These are phyloP conservation scores for Gynandropsis gynandra DNA, from an alignment of 345 rosid genomes.

Conservation along the genomic window DNA sequence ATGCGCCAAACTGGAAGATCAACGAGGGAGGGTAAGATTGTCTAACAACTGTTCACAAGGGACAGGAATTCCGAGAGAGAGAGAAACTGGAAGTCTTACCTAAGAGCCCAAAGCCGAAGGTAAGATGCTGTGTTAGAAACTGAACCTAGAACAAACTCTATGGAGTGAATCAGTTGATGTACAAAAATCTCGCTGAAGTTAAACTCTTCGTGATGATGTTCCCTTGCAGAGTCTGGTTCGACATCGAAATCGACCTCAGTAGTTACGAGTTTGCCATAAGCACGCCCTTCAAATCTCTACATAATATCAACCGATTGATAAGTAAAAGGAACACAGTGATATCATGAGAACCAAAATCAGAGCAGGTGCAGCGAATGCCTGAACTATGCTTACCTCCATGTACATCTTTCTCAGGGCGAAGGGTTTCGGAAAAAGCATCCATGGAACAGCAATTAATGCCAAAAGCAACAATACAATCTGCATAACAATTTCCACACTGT, in stretches of 20 bases:
- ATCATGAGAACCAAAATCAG: not conserved
- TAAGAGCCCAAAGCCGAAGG: constrained; percentile 99
- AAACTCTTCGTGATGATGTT: constrained; percentile 67
- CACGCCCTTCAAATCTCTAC: constrained; percentile 92
- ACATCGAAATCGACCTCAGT: constrained; percentile 73
- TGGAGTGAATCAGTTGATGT: constrained; percentile 98
- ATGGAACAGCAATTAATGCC: constrained; percentile 84
- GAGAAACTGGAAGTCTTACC: constrained; percentile 34
- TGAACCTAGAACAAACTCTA: constrained; percentile 92
- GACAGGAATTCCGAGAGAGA: too few species aligned
- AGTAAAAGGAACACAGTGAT: not conserved
- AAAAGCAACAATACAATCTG: constrained; percentile 75
- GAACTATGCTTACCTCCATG: constrained; percentile 47
- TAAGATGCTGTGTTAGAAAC: constrained; percentile 98
- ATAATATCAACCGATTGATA: not conserved
- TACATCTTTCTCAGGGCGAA: constrained; percentile 79
- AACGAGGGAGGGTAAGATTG: constrained; percentile 18
- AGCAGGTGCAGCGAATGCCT: constrained; percentile 12
- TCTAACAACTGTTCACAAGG: too few species aligned
- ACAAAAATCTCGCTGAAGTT: constrained; percentile 96
- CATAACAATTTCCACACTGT: constrained; percentile 13
- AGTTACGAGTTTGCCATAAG: constrained; percentile 74
- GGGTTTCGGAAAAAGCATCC: constrained; percentile 98
- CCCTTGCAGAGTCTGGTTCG: constrained; percentile 74
- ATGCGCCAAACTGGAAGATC: constrained; percentile 76